phyloP scores from a whole-genome alignment of 2,329 filamentous ascomycete genomes.

The Fusarium napiforme region DNA sequence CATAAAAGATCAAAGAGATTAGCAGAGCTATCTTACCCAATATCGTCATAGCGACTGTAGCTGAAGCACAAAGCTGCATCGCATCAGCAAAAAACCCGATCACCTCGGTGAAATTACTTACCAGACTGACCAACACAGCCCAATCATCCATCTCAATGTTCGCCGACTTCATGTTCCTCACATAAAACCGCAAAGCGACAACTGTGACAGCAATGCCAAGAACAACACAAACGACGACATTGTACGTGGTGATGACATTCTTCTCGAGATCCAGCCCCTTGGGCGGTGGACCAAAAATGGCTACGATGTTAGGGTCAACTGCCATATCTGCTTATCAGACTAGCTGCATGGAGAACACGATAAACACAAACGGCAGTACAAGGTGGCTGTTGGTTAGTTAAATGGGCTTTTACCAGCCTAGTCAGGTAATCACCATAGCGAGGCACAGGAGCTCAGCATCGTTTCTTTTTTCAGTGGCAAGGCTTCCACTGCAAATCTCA shows the following conservation, averaged over 20 bases:
- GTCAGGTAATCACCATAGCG: background rate
- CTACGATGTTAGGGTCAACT: slow-evolving; percentile 10
- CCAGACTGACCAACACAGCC: slow-evolving; percentile 9
- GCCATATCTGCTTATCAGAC: background rate
- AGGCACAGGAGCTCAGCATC: background rate
- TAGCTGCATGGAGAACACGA: background rate
- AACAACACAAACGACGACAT: slow-evolving; percentile 4
- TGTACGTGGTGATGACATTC: background rate
- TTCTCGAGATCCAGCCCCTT: background rate
- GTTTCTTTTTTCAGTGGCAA: background rate
- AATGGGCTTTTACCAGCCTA: background rate
- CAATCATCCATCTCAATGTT: slow-evolving; percentile 13
- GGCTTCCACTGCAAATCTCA: background rate
- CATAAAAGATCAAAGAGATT: too few species aligned
- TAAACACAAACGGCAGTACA: background rate
- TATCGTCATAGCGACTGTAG: slow-evolving; percentile 9
- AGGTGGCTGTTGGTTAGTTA: background rate
- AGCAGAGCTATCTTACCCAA: background rate
- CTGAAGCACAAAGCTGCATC: background rate
- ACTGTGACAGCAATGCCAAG: background rate
- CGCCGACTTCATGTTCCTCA: slow-evolving; percentile 21
- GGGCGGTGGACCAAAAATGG: slow-evolving; percentile 14
- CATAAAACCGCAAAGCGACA: slow-evolving; percentile 11
- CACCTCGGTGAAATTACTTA: background rate
- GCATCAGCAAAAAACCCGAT: accelerated